Evolutionary conservation across 75 land plant genomes (phyloP).

Genomic region (Pinus taeda): DNA sequence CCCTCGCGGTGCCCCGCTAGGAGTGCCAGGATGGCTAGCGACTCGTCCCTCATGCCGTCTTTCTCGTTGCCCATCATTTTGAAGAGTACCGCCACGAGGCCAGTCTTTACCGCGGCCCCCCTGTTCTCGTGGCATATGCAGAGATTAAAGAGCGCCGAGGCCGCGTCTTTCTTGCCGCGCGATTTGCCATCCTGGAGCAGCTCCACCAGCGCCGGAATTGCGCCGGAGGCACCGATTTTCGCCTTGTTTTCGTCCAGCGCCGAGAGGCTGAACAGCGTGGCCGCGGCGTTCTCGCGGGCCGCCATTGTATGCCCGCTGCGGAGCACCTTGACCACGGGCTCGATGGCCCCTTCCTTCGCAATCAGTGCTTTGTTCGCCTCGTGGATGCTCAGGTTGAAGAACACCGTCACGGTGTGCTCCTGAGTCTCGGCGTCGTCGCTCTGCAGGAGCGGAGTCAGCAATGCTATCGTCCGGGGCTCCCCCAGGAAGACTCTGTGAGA

Average conservation of each 20-base stretch:
- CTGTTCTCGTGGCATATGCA: constrained; percentile 76
- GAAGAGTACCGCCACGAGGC: constrained; percentile 52
- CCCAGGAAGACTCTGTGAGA: constrained; percentile 74
- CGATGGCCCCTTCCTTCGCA: constrained; percentile 56
- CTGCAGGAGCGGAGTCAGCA: constrained; percentile 42
- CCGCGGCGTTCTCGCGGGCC: constrained; percentile 80
- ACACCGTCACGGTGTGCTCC: constrained; percentile 71
- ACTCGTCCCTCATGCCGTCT: constrained; percentile 57
- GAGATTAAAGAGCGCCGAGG: constrained; percentile 76
- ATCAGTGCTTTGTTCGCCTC: constrained; percentile 73
- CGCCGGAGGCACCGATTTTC: constrained; percentile 65
- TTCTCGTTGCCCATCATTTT: constrained; percentile 20
- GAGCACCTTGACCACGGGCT: constrained; percentile 59
- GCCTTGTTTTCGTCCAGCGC: constrained; percentile 77
- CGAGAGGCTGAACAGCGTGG: constrained; percentile 77
- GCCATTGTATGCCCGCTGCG: constrained; percentile 49
- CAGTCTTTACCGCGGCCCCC: constrained; percentile 66
- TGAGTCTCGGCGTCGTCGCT: constrained; percentile 36
- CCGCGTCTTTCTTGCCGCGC: constrained; percentile 75
- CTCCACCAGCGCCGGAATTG: constrained; percentile 57
- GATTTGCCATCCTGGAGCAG: constrained; percentile 50
- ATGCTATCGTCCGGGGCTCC: constrained; percentile 47
- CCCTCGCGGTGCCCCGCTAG: constrained; percentile 60
- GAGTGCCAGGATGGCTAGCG: constrained; percentile 74
- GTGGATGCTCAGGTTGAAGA: constrained; percentile 74